These are phyloP conservation scores for Halenospora varia DNA, from an alignment of 495 filamentous ascomycete genomes.

Conservation along the genomic window DNA sequence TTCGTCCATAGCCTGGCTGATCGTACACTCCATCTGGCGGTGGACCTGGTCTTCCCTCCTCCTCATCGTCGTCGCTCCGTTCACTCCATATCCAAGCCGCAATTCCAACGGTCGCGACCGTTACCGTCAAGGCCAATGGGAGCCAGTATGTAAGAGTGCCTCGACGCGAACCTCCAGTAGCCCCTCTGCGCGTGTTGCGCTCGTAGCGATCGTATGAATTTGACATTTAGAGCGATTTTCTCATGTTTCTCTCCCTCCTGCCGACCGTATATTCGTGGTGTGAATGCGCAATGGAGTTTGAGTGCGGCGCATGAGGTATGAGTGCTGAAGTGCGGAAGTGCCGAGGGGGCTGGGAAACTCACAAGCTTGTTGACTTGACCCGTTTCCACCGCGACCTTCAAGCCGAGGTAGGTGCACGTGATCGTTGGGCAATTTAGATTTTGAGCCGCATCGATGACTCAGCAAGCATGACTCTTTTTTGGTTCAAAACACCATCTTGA, in stretches of 20 bases:
- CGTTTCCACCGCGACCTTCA: conserved; percentile 18
- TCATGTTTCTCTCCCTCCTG: conserved; percentile 11
- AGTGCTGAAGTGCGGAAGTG: neutral
- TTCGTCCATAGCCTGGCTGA: conserved; percentile 44
- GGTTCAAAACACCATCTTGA: neutral
- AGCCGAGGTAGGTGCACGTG: conserved; percentile 4
- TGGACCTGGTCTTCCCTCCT: conserved; percentile 46
- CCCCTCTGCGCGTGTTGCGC: conserved; percentile 35
- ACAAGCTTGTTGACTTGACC: conserved; percentile 19
- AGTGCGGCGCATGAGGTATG: conserved; percentile 10
- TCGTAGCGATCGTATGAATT: conserved; percentile 69
- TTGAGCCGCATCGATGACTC: conserved; percentile 1
- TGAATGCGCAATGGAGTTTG: neutral
- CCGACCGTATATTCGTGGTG: conserved; percentile 4
- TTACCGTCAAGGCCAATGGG: conserved; percentile 77
- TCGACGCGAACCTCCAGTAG: conserved; percentile 58
- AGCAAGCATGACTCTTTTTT: neutral
- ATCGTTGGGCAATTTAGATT: too few species aligned
- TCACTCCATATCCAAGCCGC: conserved; percentile 94
- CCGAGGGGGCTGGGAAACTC: conserved; percentile 24
- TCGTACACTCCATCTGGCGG: conserved; percentile 9
- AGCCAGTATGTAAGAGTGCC: conserved; percentile 79
- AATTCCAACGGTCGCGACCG: conserved; percentile 76
- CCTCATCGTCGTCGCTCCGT: conserved; percentile 65
- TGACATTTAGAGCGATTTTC: conserved; percentile 55